Evolutionary conservation across 345 rosid species (phyloP).

Genomic region (Combretum micranthum): DNA sequence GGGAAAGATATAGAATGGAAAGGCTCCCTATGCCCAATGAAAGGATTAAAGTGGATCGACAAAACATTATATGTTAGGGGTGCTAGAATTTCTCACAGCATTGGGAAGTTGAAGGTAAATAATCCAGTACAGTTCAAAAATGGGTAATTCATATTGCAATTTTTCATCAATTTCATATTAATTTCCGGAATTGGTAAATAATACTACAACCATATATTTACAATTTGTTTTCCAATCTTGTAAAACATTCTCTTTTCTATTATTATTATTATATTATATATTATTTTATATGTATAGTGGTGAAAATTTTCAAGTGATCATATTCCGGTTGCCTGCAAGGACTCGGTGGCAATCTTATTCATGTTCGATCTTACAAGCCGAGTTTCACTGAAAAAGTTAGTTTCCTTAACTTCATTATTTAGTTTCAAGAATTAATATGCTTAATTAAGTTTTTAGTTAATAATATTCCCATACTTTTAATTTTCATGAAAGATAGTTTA

Average conservation of each 20-base stretch:
- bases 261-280: no score
- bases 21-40: constrained; percentile 13
- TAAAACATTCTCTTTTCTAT: no score
- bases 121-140: neutral
- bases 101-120: constrained; percentile 81
- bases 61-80: constrained; percentile 64
- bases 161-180: neutral
- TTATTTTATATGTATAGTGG: constrained; percentile 12
- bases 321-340: constrained; percentile 71
- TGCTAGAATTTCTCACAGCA: constrained; percentile 68
- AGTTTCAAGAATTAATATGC: neutral
- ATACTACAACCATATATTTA: no score
- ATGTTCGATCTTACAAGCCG: constrained; percentile 95
- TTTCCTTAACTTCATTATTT: neutral
- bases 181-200: no score
- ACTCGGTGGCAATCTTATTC: constrained; percentile 75
- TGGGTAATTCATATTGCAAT: no score
- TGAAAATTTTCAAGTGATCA: constrained; percentile 32
- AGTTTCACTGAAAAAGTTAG: constrained; percentile 57
- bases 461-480: no score
- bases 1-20: constrained; percentile 50
- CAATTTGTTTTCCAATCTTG: no score
- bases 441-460: no score
- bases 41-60: constrained; percentile 58
- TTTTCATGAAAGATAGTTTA: no score